Conservation (phyloP, 495 filamentous ascomycete genomes). For the Neurospora sp. region DNA sequence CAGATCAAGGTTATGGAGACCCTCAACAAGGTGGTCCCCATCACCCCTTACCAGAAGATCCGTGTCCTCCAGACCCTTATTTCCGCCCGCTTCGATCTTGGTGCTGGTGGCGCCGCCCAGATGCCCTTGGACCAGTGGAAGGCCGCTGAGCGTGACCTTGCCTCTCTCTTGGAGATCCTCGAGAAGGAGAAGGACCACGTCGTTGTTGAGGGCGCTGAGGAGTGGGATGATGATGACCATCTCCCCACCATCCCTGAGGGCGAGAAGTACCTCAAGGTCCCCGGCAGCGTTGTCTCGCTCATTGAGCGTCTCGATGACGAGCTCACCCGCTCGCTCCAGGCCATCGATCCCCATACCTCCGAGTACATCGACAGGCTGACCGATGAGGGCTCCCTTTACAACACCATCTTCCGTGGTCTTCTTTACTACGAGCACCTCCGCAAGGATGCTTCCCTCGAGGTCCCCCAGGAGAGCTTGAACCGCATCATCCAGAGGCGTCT, state of each 20-base stretch:
- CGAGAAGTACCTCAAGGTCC: slow-evolving; percentile 72
- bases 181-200: slow-evolving; percentile 68
- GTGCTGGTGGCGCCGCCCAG: slow-evolving; percentile 65
- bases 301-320: slow-evolving; percentile 95
- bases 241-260: slow-evolving; percentile 58
- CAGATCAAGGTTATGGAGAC: slow-evolving; percentile 98
- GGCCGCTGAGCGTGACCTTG: slow-evolving; percentile 76
- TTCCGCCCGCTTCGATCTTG: slow-evolving; percentile 89
- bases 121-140: slow-evolving; percentile 99
- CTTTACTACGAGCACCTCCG: slow-evolving; percentile 77
- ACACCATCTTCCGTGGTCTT: slow-evolving; percentile 73
- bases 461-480: slow-evolving; percentile 74
- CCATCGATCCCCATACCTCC: slow-evolving; percentile 95
- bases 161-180: slow-evolving; percentile 63
- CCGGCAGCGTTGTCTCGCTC: slow-evolving; percentile 88
- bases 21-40: slow-evolving; percentile 70
- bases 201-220: slow-evolving; percentile 83
- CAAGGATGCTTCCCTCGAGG: slow-evolving; percentile 59
- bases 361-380: slow-evolving; percentile 94
- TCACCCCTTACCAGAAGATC: slow-evolving; percentile 85
- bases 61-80: slow-evolving; percentile 86
- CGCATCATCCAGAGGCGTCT: slow-evolving; percentile 85
- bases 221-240: slow-evolving; percentile 99
- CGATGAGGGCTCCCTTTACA: slow-evolving; percentile 88
- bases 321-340: slow-evolving; percentile 88